A percentile compares a stretch with the other conserved stretches of the same genome.
Conservation (phyloP, 116 monocot species). For the Posidonia oceanica region DNA sequence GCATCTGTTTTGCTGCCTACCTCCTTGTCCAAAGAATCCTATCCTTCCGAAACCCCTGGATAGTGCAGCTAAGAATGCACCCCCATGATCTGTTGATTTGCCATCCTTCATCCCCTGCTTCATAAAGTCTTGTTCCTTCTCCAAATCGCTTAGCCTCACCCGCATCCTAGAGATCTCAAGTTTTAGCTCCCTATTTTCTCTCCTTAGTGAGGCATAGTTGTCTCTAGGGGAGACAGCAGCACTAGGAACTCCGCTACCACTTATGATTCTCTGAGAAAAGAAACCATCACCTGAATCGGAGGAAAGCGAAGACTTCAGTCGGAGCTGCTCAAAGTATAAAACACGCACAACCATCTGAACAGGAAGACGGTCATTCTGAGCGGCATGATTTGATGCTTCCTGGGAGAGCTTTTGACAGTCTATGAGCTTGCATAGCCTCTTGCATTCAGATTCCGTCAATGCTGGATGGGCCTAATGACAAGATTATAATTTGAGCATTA, state of each 20-base stretch:
- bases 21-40: slow-evolving; percentile 19
- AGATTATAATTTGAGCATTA: background rate
- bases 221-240: slow-evolving; percentile 69
- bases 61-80: slow-evolving; percentile 50
- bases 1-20: slow-evolving; percentile 19
- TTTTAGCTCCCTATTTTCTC: slow-evolving; percentile 87
- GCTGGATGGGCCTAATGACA: slow-evolving; percentile 65
- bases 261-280: slow-evolving; percentile 50
- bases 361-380: slow-evolving; percentile 83
- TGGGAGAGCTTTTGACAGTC: slow-evolving; percentile 89
- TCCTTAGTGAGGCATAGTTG: slow-evolving; percentile 76
- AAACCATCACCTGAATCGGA: slow-evolving; percentile 25
- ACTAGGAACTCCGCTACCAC: slow-evolving; percentile 54
- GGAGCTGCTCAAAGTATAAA: slow-evolving; percentile 84
- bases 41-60: slow-evolving; percentile 58
- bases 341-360: slow-evolving; percentile 68
- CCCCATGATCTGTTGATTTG: slow-evolving; percentile 36
- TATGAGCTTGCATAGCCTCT: slow-evolving; percentile 72
- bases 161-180: slow-evolving; percentile 83
- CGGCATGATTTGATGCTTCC: slow-evolving; percentile 79
- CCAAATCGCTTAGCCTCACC: slow-evolving; percentile 70
- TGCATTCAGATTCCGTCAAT: slow-evolving; percentile 67
- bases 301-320: slow-evolving; percentile 55
- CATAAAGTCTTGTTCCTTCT: slow-evolving; percentile 78
- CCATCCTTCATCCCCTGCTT: slow-evolving; percentile 50